Conservation (phyloP, 139 green algal genomes). For the Zygnema circumcarinatum region DNA sequence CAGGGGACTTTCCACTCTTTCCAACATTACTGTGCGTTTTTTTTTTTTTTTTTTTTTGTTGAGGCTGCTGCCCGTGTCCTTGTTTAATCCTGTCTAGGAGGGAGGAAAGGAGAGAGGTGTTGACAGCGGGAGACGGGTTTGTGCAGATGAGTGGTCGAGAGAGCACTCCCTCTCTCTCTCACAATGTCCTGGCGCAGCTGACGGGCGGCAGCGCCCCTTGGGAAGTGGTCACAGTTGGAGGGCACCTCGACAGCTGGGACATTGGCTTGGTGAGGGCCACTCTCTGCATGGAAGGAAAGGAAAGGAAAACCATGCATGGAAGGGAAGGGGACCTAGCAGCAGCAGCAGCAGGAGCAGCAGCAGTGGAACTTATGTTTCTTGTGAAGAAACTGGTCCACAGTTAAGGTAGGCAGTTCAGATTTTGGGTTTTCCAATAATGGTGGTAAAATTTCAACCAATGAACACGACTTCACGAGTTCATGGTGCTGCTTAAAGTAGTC, state of each 20-base stretch:
- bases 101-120: not conserved
- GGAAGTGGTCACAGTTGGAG: constrained; percentile 26
- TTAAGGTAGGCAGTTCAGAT: too few species aligned
- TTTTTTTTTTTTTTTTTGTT: too few species aligned
- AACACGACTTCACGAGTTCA: too few species aligned
- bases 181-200: constrained; percentile 30
- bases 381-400: too few species aligned
- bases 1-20: too few species aligned
- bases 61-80: too few species aligned
- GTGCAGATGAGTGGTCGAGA: constrained; percentile 2
- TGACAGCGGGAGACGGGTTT: not conserved
- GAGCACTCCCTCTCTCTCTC: not conserved
- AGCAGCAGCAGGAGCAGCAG: not conserved
- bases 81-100: not conserved
- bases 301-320: not conserved
- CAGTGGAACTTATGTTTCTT: too few species aligned
- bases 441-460: too few species aligned
- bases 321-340: not conserved
- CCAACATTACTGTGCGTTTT: too few species aligned
- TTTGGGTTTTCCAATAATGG: too few species aligned
- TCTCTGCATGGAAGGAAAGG: too few species aligned
- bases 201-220: not conserved
- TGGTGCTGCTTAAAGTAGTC: too few species aligned
- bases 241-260: constrained; percentile 43
- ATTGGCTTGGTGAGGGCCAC: constrained; percentile 34